Base-by-base conservation (phyloP, 306 rosid genomes). In the Phaseolus lunatus region DNA sequence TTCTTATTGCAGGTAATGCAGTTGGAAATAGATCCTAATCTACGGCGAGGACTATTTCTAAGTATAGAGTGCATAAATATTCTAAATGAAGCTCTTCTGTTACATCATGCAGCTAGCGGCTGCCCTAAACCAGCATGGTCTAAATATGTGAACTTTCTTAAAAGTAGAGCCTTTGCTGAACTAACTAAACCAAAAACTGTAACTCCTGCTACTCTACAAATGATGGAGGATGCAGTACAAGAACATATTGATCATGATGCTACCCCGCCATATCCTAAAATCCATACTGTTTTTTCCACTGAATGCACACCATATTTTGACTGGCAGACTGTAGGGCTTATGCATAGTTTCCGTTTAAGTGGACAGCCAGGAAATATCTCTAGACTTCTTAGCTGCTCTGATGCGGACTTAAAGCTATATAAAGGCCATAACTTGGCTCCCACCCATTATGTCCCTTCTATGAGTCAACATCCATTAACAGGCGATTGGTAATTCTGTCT, bases 311-410 rank as follows among this genome's bases (percentile, higher is more conserved):
- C 72, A 2, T 79, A 79, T 78, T 79, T 79, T 71, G 83, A 79
- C 50, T 79, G 83, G 83, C 83, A 79, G 72, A 79, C 83, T 12
- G 72, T 79, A n/a, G 83, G 83, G 56, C 83, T 79, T 61, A 50
- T 79, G 66, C 77, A 79, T 33, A 79, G 83, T 62, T 79, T 79
- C 33, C 24, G 15, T 79, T 27, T 62, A 79, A 79, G 83, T 49
- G 83, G 83, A 79, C 83, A 79, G 78, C 83, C 83, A 39, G 83
- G 78, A 71, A 71, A 79, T 71, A 48, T 79, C 57, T 70, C 83
- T 49, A 49, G 83, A 71, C 83, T 79, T 79, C 83, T 79, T 47
- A 79, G 83, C 83, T 79, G 83, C 14, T 71, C 83, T 7, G 72
- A 79, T 71, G 72, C 29, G 3, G 54, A 79, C 78, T 61, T 79